A percentile compares a stretch with the other conserved stretches of the same genome.
Conservation (phyloP, 306 rosid species). For the Rosa lucieae region DNA sequence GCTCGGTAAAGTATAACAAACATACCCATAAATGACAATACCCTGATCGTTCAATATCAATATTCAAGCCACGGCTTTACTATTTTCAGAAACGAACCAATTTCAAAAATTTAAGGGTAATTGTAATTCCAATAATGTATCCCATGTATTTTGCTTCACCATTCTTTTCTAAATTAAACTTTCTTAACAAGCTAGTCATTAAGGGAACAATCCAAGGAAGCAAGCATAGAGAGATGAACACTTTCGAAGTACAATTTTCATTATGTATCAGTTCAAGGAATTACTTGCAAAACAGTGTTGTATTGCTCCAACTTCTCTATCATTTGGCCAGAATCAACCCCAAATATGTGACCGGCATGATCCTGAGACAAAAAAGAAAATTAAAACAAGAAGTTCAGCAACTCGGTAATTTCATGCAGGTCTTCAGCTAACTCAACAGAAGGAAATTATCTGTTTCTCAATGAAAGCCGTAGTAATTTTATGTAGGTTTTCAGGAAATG, state of each 20-base stretch:
- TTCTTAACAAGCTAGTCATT: constrained; percentile 5
- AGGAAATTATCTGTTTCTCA: not conserved
- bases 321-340: constrained; percentile 89
- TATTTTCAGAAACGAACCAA: not conserved
- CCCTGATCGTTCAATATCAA: not conserved
- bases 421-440: not conserved
- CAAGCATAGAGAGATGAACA: not conserved
- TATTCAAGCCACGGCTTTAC: not conserved
- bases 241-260: not conserved
- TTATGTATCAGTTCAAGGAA: constrained; percentile 18
- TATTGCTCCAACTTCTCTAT: constrained; percentile 88
- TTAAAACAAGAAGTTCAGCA: not conserved
- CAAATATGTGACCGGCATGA: constrained; percentile 98
- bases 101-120: not conserved
- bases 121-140: not conserved
- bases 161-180: not conserved
- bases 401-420: not conserved
- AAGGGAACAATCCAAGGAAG: constrained; percentile 14
- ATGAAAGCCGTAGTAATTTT: constrained; percentile 1
- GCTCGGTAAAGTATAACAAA: not conserved
- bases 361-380: constrained; percentile 52
- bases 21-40: not conserved
- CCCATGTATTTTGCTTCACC: not conserved
- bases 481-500: not conserved
- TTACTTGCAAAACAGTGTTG: constrained; percentile 69